Conservation (phyloP, 805 yeast species). For the Ogataea sp. region DNA sequence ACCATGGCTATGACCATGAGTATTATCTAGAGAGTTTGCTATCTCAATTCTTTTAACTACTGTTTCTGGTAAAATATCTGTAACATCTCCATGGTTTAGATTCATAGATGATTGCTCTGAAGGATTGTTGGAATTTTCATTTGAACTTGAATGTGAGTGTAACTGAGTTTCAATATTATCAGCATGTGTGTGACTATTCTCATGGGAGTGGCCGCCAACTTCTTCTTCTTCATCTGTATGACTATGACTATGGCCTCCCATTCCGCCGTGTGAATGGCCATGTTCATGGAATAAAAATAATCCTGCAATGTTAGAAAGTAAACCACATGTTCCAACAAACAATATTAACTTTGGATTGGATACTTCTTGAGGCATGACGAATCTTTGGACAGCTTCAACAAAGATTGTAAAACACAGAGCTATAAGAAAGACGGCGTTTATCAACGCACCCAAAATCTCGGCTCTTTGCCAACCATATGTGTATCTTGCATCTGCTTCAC, state of each 20-base stretch:
- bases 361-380: slow-evolving; percentile 71
- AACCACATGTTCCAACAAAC: slow-evolving; percentile 76
- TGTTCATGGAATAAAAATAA: slow-evolving; percentile 84
- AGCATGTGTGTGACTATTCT: slow-evolving; percentile 6
- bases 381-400: slow-evolving; percentile 88
- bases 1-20: too few relatives aligned
- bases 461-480: slow-evolving; percentile 99
- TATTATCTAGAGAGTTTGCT: too few relatives aligned
- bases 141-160: too few relatives aligned
- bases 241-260: slow-evolving; percentile 22
- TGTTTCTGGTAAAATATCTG: slow-evolving; percentile 19
- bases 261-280: slow-evolving; percentile 47
- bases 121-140: background rate
- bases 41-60: slow-evolving; percentile 20
- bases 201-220: background rate
- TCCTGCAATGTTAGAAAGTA: slow-evolving; percentile 76
- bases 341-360: slow-evolving; percentile 77
- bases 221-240: slow-evolving; percentile 20
- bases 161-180: slow-evolving; percentile 5
- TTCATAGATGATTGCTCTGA: background rate
- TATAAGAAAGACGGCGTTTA: slow-evolving; percentile 86
- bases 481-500: slow-evolving; percentile 77
- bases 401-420: slow-evolving; percentile 90
- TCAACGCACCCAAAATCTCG: slow-evolving; percentile 89
- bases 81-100: slow-evolving; percentile 17